phyloP scores from a whole-genome alignment of 129 eudicot species.

The carrot (Daucus carota) region DH1_v3.0 NC_030383.2:13232001-13232500 shows the following conservation, averaged over 20 bases:
- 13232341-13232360: not conserved
- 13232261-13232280: not conserved
- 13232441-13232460: not conserved
- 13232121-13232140: not conserved
- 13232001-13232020: not conserved
- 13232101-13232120: too few relatives aligned
- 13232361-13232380: not conserved
- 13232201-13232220: not conserved
- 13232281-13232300: not conserved
- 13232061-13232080: too few relatives aligned
- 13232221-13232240: not conserved
- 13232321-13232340: not conserved
- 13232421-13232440: not conserved
- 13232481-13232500: slow-evolving; percentile 78
- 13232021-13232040: not conserved
- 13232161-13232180: not conserved
- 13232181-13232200: not conserved
- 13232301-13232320: not conserved
- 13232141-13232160: not conserved
- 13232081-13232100: too few relatives aligned
- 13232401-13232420: not conserved
- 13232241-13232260: not conserved
- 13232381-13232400: not conserved
- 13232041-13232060: not conserved
- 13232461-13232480: not conserved